Conservation (phyloP, 495 filamentous ascomycete genomes). For the Friedmanniomyces simplex region DNA sequence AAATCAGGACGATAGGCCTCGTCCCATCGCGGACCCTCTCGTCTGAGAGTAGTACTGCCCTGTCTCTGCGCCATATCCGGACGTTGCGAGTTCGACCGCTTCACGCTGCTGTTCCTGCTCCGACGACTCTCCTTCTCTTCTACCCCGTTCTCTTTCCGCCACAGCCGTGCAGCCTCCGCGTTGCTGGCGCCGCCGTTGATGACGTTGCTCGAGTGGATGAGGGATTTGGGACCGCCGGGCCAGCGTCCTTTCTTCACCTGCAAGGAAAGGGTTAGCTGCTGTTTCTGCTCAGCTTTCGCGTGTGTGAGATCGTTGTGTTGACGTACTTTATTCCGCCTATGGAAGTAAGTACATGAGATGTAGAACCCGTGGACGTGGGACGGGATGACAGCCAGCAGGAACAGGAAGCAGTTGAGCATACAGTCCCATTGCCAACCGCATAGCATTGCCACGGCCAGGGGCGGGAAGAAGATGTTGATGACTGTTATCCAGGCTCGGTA, state of each 20-base stretch:
- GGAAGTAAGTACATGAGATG: constrained; percentile 32
- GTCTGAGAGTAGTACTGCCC: background rate
- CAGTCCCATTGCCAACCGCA: constrained; percentile 27
- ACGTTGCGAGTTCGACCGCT: background rate
- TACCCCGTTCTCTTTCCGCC: constrained; percentile 5
- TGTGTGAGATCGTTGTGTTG: too few species aligned
- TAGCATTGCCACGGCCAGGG: constrained; percentile 23
- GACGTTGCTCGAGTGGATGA: constrained; percentile 14
- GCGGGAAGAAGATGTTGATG: constrained; percentile 26
- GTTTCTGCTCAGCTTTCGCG: background rate
- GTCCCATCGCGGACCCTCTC: background rate
- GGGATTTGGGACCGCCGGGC: constrained; percentile 19
- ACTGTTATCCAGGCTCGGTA: constrained; percentile 21
- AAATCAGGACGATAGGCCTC: too few species aligned
- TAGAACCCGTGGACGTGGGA: constrained; percentile 36
- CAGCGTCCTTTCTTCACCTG: constrained; percentile 19
- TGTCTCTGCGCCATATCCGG: background rate
- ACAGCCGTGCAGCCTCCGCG: constrained; percentile 2
- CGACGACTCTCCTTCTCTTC: background rate
- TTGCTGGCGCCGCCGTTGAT: constrained; percentile 18
- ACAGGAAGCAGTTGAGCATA: constrained; percentile 32
- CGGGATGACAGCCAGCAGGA: constrained; percentile 33
- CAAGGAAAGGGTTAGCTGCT: background rate
- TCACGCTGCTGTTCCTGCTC: background rate
- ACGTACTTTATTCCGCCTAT: constrained; percentile 28